phyloP scores from a whole-genome alignment of 2,329 filamentous ascomycete genomes.

The Aspergillus novoparasiticus region DNA sequence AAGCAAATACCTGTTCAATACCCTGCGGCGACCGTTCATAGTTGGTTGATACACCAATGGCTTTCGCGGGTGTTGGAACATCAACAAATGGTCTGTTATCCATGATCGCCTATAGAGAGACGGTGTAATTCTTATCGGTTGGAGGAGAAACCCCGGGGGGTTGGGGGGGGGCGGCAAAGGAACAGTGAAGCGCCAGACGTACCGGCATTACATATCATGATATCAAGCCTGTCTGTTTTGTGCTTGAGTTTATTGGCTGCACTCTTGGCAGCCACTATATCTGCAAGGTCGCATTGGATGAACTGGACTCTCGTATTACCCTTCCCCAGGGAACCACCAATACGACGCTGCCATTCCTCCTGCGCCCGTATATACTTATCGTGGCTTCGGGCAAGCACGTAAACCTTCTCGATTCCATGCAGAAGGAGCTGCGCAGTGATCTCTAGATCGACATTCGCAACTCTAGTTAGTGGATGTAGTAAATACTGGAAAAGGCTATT shows the following conservation, averaged over 20 bases:
- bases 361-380: conserved; percentile 26
- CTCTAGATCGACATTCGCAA: conserved; percentile 16
- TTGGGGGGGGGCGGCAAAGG: not conserved
- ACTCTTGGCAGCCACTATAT: conserved; percentile 26
- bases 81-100: not conserved
- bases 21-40: conserved; percentile 38
- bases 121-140: not conserved
- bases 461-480: not conserved
- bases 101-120: not conserved
- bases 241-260: conserved; percentile 25
- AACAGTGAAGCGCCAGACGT: conserved; percentile 1
- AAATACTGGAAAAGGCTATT: not conserved
- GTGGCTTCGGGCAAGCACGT: conserved; percentile 30
- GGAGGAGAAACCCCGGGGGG: no score
- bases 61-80: conserved; percentile 6
- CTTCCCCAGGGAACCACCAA: conserved; percentile 22
- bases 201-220: conserved; percentile 38
- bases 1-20: conserved; percentile 53
- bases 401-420: conserved; percentile 32
- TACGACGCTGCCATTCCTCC: conserved; percentile 25
- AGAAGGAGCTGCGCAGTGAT: conserved; percentile 34
- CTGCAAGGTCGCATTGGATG: conserved; percentile 33
- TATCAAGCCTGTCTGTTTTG: conserved; percentile 30
- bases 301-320: conserved; percentile 25
- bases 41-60: conserved; percentile 22